Evolutionary conservation across 495 filamentous ascomycete genomes (phyloP).

Genomic region (Xylaria curta): DNA sequence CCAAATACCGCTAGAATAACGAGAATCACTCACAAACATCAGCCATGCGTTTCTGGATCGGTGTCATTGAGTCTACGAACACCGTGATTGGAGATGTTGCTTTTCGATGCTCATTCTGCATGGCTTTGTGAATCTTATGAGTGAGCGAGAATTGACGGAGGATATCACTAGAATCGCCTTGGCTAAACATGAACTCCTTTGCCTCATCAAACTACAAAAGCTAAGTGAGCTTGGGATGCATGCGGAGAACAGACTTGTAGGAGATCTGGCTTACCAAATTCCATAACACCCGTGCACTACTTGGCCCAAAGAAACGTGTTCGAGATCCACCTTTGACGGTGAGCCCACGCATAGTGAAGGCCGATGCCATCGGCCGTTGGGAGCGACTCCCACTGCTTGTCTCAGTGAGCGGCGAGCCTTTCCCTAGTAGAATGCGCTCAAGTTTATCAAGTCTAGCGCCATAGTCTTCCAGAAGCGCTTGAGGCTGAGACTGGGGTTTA

Average conservation of each 20-base stretch:
- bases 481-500: not conserved
- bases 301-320: constrained; percentile 44
- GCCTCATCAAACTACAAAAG: constrained; percentile 46
- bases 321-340: constrained; percentile 42
- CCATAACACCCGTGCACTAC: constrained; percentile 41
- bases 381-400: constrained; percentile 20
- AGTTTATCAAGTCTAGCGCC: constrained; percentile 42
- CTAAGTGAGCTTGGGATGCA: constrained; percentile 21
- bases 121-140: constrained; percentile 40
- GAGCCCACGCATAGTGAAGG: constrained; percentile 41
- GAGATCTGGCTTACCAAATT: constrained; percentile 42
- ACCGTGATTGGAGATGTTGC: constrained; percentile 44
- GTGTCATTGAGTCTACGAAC: constrained; percentile 48
- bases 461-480: constrained; percentile 41
- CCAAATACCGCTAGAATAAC: not conserved
- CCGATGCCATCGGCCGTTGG: constrained; percentile 34
- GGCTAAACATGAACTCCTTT: constrained; percentile 42
- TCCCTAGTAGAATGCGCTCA: constrained; percentile 39
- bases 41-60: constrained; percentile 50
- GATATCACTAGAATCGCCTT: constrained; percentile 37
- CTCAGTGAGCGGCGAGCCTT: constrained; percentile 33
- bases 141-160: constrained; percentile 39
- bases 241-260: not conserved
- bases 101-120: constrained; percentile 44
- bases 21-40: constrained; percentile 35